Evolutionary conservation across 352 stramenopile species (phyloP), one percentile per base, ranked within the genome.

Genomic region (Phytophthora fragariae): DNA sequence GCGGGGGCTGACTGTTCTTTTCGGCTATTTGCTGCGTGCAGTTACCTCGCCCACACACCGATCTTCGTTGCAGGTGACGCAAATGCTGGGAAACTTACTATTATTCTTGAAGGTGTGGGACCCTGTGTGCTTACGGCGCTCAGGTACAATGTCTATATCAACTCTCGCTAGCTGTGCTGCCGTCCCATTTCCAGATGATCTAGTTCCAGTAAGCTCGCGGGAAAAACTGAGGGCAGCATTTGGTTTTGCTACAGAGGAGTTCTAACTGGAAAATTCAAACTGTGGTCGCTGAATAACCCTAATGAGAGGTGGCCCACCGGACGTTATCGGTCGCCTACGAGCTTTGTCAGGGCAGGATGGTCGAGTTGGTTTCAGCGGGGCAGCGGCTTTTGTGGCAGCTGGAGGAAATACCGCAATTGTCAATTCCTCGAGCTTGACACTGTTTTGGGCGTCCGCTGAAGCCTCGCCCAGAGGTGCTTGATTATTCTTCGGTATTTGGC

Each of bases 101-200:
- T 55, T 88, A 47, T 91, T 91, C 50, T 50, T 91, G 54, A 82
- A 82, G 39, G 66, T 84, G 37, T 91, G 83, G 83, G 83, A 91
- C 64, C 68, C 81, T 49, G 35, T 55, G 11, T 57, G 70, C 0
- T 63, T 91, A n/a, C 50, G 81, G 15, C 41, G 57, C 17, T 74
- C 69, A 27, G 66, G 37, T 12, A 61, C 39, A 15, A 72, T 57
- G 1, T 75, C 67, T 5, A 50, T 73, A 11, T 88, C 82, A 24
- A 54, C 44, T 17, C 50, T 90, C 17, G 80, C 81, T 33, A 76
- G 62, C 24, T 69, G 57, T 17, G 57, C 66, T n/a, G 63, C 62
- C 2, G 55, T 65, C 24, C 56, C 57, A 7, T 88, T 90, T 50
- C 83, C 83, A 57, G 83, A 83, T 31, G 19, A 66, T 5, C 50